Base-by-base conservation (phyloP, 1,284 basidiomycete genomes). In the Ceratobasidium sp. region DNA sequence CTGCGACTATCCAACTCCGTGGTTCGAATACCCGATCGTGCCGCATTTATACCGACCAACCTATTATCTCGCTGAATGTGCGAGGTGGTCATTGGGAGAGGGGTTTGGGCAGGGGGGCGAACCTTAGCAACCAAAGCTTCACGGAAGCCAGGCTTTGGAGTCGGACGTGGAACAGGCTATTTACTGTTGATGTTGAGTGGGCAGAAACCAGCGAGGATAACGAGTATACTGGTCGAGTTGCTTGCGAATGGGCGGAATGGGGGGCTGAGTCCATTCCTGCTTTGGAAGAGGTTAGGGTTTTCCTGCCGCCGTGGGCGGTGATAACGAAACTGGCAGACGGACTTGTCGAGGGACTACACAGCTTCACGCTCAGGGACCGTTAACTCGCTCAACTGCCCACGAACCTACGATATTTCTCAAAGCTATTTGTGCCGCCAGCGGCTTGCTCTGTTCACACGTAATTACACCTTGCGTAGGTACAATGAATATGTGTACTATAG, bases 231-330 rank as follows among this genome's bases (percentile, higher is more conserved):
- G 91, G 90, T 16, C 81, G 84, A 1, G 83, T 89, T 43, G 87
- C 86, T 36, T 92, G 91, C 75, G 85, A 86, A 76, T 92, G 89
- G 88, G 86, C 85, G 6, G 91, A 92, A 77, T 87, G 88, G 77
- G 85, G 86, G 30, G 80, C 34, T 83, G 81, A 55, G 82, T 83
- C 80, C 88, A 78, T 92, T n/a, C 91, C 91, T 0, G 90, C 90
- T 18, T 81, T 88, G 41, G 89, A 92, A 78, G 91, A 92, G 78
- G 84, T 87, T 43, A 78, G 89, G n/a, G 78, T 78, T 36, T 91
- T 89, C 78, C 78, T 92, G 74, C 91, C 91, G 6, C 80, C 85
- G 71, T 92, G 91, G 91, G 87, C 86, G 23, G 82, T 84, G 36
- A 85, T 86, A 43, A 84, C 85, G n/a, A 91, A 90, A 80, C 75